Base-by-base conservation (phyloP, 2,329 filamentous ascomycete species). In the Mycosphaerella arachidis region DNA sequence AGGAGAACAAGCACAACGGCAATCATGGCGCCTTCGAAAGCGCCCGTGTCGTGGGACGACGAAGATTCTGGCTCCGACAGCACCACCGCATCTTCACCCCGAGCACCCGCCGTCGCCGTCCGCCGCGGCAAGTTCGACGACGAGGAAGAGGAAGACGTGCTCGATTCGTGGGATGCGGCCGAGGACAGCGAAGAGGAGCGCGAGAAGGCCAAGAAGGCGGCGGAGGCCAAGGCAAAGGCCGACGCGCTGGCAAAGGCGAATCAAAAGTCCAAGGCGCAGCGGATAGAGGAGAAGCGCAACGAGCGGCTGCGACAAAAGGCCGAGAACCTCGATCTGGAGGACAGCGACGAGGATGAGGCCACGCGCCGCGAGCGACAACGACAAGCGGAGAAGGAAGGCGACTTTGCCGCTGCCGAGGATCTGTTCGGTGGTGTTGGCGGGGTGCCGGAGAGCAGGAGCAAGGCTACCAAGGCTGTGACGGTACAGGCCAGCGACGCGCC, bases 131-230 rank as follows among this genome's bases (percentile, higher is more conserved):
- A 94, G 79, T 96, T 96, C 72, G 92, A 94, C 69, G 93, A 97
- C 69, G 93, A 97, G 75, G 92, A 96, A 57, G 87, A 92, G 35
- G 87, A 89, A 67, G 67, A 96, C 88, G 91, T 97, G 59, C 85
- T 97, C 72, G 94, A 99, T 62, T 93, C 91, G 35, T 99, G 94
- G 94, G 92, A 97, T 72, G 93, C 91, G 60, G 92, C 90, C 68
- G 94, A 97, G 73, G 94, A 99, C 79, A 96, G 92, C 63, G 94
- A 99, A 71, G 93, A 87, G 70, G 94, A 99, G 81, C 90, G 92
- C 71, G 92, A 97, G 78, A 99, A 97, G 82, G 90, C 85, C 30
- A 90, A 89, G 77, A 94, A 93, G 79, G 91, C 87, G 54, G 88
- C 84, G 6, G 92, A 91, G 72, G 89, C 86, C 56, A 95, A 96